Percentiles rank a stretch among this genome's conserved stretches.
Evolutionary conservation across 495 filamentous ascomycete species (phyloP).

Genomic region (Hyaloscypha hepaticicola): DNA sequence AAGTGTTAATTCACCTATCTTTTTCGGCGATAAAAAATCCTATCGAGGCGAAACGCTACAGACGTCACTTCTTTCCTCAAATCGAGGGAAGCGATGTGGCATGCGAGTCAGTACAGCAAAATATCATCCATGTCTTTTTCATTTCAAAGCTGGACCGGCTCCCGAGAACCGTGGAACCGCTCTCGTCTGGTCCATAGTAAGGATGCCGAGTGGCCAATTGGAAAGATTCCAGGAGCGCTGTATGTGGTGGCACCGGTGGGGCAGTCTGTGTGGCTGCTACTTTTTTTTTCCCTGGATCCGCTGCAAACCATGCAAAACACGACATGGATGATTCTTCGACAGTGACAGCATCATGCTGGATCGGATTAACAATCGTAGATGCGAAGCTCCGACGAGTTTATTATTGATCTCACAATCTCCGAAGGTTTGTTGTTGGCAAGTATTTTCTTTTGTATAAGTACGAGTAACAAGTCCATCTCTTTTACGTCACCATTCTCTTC

Average conservation of each 20-base stretch:
- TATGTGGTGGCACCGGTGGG: not conserved
- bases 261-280: not conserved
- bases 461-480: too few species aligned
- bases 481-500: not conserved
- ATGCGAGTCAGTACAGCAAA: not conserved
- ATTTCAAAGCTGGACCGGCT: not conserved
- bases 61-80: not conserved
- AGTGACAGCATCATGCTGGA: constrained; percentile 4
- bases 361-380: constrained; percentile 5
- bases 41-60: not conserved
- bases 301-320: constrained; percentile 2
- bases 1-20: not conserved
- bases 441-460: not conserved
- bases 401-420: not conserved
- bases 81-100: not conserved
- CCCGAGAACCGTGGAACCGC: not conserved
- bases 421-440: not conserved
- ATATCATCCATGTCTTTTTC: not conserved
- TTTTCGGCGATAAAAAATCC: not conserved
- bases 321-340: not conserved
- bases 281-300: not conserved
- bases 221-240: not conserved
- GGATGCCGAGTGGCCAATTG: not conserved
- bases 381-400: not conserved
- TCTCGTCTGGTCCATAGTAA: not conserved